A percentile compares a stretch with the other conserved stretches of the same genome.
These are phyloP conservation scores for Syncephalastrum racemosum DNA, from an alignment of 371 early-diverging fungal species.

Conservation along the genomic window DNA sequence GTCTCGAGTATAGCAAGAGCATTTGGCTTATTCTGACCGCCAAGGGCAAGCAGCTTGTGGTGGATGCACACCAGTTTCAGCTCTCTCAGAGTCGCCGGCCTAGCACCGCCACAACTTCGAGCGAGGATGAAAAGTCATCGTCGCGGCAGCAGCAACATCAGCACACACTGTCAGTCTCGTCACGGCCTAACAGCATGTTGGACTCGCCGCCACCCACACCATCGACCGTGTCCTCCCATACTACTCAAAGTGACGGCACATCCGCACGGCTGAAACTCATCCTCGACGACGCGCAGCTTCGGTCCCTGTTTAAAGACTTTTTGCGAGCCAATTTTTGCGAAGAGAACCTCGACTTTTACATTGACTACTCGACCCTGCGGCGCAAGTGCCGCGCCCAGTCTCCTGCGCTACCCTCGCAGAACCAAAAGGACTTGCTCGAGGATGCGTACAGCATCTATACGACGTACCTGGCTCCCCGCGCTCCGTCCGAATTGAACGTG, in stretches of 20 bases:
- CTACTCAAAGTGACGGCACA: slow-evolving; percentile 19
- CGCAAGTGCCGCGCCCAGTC: slow-evolving; percentile 40
- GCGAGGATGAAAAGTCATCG: too few species aligned
- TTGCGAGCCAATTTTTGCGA: slow-evolving; percentile 68
- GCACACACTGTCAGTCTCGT: background rate
- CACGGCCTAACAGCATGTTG: background rate
- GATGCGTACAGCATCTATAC: slow-evolving; percentile 64
- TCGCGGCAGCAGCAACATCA: background rate
- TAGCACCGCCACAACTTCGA: background rate
- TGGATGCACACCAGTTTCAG: slow-evolving; percentile 3
- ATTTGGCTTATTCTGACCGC: slow-evolving; percentile 17
- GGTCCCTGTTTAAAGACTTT: slow-evolving; percentile 67
- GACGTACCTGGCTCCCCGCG: slow-evolving; percentile 58
- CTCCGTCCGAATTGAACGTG: slow-evolving; percentile 61
- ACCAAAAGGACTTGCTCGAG: slow-evolving; percentile 45
- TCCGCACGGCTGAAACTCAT: slow-evolving; percentile 53
- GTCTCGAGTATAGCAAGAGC: slow-evolving; percentile 13
- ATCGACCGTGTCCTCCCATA: background rate
- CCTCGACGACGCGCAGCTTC: slow-evolving; percentile 55
- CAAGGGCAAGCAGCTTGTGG: slow-evolving; percentile 26
- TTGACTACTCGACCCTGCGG: slow-evolving; percentile 50
- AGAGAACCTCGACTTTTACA: slow-evolving; percentile 72
- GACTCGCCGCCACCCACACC: slow-evolving; percentile 5
- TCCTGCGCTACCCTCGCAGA: slow-evolving; percentile 32
- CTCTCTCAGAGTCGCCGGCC: background rate